Conservation (phyloP, 768 basidiomycete species). For the Rhodosporidiobolus sp. region DNA sequence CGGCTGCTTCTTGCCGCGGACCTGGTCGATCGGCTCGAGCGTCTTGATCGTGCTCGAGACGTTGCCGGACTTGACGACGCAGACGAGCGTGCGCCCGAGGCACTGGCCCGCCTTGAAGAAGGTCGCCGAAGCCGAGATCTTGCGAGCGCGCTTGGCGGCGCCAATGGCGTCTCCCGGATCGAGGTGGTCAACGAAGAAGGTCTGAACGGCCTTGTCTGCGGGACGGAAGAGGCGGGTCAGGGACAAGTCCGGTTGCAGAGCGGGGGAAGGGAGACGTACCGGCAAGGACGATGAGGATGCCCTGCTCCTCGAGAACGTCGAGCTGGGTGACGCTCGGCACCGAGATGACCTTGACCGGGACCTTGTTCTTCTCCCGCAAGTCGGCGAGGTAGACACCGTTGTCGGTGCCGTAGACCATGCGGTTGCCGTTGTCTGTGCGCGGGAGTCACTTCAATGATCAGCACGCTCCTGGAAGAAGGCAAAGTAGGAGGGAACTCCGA, state of each 20-base stretch:
- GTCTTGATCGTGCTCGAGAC: constrained; percentile 92
- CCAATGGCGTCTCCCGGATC: constrained; percentile 85
- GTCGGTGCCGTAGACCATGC: constrained; percentile 93
- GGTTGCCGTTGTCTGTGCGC: constrained; percentile 68
- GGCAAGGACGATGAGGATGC: constrained; percentile 96
- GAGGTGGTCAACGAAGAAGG: constrained; percentile 89
- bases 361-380: constrained; percentile 58
- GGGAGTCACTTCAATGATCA: not conserved
- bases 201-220: constrained; percentile 88
- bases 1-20: constrained; percentile 53
- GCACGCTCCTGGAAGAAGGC: not conserved
- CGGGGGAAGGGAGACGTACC: constrained; percentile 55
- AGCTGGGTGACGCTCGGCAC: constrained; percentile 88
- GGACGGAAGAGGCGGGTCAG: not conserved
- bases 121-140: constrained; percentile 90
- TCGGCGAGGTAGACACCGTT: constrained; percentile 96
- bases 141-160: constrained; percentile 87
- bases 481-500: constrained; percentile 41
- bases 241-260: constrained; percentile 1
- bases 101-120: constrained; percentile 98
- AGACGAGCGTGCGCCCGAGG: constrained; percentile 83
- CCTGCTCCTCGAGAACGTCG: constrained; percentile 92
- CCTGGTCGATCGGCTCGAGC: constrained; percentile 90
- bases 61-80: constrained; percentile 92
- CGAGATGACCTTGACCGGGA: constrained; percentile 81